Evolutionary conservation across 805 yeast genomes (phyloP).

Genomic region (Hanseniaspora guilliermondii): DNA sequence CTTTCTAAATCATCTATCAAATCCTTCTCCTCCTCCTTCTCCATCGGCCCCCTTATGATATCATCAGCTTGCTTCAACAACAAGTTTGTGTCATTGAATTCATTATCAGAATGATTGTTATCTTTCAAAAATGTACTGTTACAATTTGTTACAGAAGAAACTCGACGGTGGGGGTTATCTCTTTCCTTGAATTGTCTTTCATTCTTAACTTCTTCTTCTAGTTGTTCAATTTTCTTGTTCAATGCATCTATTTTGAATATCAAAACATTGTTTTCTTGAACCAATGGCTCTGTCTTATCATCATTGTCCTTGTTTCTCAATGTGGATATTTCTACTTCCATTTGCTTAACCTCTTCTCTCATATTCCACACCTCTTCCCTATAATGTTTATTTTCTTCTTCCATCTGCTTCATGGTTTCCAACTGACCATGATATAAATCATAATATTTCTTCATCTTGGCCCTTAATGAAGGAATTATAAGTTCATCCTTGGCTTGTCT

Average conservation of each 20-base stretch:
- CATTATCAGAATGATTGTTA: background rate
- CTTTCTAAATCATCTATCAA: slow-evolving; percentile 2
- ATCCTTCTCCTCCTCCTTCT: background rate
- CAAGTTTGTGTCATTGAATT: background rate
- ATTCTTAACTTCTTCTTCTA: background rate
- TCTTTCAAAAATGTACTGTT: background rate
- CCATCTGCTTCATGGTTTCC: background rate
- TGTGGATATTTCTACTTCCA: background rate
- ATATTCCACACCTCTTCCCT: background rate
- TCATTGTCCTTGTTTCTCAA: too few relatives aligned
- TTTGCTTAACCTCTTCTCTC: background rate
- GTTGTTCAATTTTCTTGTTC: background rate
- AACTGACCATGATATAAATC: background rate
- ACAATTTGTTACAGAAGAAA: background rate
- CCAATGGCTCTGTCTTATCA: background rate
- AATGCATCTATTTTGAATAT: background rate
- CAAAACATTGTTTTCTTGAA: background rate
- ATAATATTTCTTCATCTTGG: slow-evolving; percentile 4
- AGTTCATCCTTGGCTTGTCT: background rate
- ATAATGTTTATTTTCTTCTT: background rate
- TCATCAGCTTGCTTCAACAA: background rate
- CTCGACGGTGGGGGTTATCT: background rate
- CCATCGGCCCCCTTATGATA: background rate
- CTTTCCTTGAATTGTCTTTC: background rate
- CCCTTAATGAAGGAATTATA: background rate